Conservation (phyloP, 352 stramenopile genomes). For the Lagenidium giganteum region DNA sequence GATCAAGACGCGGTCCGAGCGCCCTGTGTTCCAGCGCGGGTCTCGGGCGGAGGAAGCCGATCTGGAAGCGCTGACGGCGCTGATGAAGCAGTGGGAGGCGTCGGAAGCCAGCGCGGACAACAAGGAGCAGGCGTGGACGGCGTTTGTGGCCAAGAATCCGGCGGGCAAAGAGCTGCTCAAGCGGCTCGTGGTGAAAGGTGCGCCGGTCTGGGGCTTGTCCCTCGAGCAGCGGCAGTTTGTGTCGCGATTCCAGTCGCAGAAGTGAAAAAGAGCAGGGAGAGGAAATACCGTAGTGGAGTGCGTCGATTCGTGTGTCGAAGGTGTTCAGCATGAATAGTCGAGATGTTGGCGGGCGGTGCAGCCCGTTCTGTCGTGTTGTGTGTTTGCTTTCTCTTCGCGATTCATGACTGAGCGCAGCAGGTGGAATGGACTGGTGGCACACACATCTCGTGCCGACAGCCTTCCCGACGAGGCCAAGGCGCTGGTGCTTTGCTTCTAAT, state of each 20-base stretch:
- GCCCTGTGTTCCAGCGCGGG: conserved; percentile 57
- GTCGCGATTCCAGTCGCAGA: conserved; percentile 26
- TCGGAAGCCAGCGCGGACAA: conserved; percentile 23
- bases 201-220: conserved; percentile 73
- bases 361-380: no score
- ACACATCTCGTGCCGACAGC: no score
- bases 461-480: no score
- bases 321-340: no score
- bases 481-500: no score
- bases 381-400: no score
- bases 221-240: conserved; percentile 72
- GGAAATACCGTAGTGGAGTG: conserved; percentile 1
- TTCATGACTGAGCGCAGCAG: no score
- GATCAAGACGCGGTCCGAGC: conserved; percentile 72
- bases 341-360: no score
- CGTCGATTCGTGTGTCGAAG: not conserved
- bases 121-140: conserved; percentile 30
- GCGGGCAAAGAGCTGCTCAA: conserved; percentile 41
- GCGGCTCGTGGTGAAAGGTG: conserved; percentile 63
- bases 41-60: conserved; percentile 62
- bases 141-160: conserved; percentile 33
- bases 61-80: conserved; percentile 39
- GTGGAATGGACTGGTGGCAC: no score
- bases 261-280: conserved; percentile 3
- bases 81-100: conserved; percentile 56